phyloP scores from a whole-genome alignment of 1,139 yeast genomes.

The Pichia sp. region DNA sequence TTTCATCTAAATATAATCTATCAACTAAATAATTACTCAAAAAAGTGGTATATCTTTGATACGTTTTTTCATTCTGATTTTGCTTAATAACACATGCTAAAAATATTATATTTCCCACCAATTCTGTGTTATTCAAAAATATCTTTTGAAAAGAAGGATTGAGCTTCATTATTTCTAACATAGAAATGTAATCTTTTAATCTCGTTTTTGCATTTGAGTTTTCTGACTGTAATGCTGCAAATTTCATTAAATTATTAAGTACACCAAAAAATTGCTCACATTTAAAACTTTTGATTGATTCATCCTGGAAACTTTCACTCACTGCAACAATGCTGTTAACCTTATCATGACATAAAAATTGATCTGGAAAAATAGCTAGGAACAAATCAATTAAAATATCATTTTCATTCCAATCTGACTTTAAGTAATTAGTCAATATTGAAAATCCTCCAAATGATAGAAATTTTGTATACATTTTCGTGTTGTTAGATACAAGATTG shows the following conservation, averaged over 20 bases:
- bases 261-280: slow-evolving; percentile 12
- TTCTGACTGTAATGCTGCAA: slow-evolving; percentile 28
- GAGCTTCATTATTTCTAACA: not conserved
- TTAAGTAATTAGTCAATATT: slow-evolving; percentile 42
- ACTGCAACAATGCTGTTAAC: not conserved
- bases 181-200: not conserved
- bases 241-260: slow-evolving; percentile 12
- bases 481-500: slow-evolving; percentile 42
- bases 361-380: not conserved
- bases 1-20: slow-evolving; percentile 8
- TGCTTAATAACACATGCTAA: slow-evolving; percentile 2
- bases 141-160: not conserved
- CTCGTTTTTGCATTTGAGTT: not conserved
- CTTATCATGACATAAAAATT: too few relatives aligned
- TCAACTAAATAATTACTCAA: slow-evolving; percentile 10
- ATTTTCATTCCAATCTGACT: slow-evolving; percentile 42
- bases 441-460: slow-evolving; percentile 50
- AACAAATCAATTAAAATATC: slow-evolving; percentile 1
- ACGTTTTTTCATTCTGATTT: not conserved
- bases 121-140: slow-evolving; percentile 2
- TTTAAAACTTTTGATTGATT: not conserved
- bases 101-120: slow-evolving; percentile 10
- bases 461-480: slow-evolving; percentile 34
- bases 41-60: slow-evolving; percentile 3
- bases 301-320: not conserved